These are phyloP conservation scores for Mycosphaerella arachidis DNA, from an alignment of 2,329 filamentous ascomycete genomes.

Conservation along the genomic window DNA sequence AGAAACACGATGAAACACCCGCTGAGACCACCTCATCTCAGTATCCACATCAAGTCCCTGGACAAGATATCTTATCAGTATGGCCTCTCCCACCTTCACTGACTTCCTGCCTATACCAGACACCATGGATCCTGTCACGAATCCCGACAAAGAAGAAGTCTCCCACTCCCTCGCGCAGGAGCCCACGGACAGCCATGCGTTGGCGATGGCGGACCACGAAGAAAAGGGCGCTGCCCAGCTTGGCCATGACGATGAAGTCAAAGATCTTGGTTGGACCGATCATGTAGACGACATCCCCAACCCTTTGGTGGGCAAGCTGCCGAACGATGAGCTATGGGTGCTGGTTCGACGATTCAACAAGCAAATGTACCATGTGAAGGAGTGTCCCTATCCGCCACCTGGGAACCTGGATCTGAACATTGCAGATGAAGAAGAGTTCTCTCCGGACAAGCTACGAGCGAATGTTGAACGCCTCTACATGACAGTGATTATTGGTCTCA, in stretches of 20 bases:
- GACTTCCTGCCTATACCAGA: conserved; percentile 35
- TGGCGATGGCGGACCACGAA: conserved; percentile 45
- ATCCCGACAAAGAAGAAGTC: conserved; percentile 30
- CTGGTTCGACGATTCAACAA: conserved; percentile 71
- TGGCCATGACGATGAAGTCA: conserved; percentile 50
- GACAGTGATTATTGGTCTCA: conserved; percentile 65
- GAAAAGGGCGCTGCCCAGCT: conserved; percentile 44
- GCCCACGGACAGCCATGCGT: conserved; percentile 45
- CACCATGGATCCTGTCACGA: conserved; percentile 26
- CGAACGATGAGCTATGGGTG: conserved; percentile 70
- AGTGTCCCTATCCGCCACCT: conserved; percentile 55
- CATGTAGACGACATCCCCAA: conserved; percentile 51
- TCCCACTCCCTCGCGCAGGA: conserved; percentile 36
- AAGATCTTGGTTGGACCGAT: conserved; percentile 67
- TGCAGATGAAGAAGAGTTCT: conserved; percentile 78
- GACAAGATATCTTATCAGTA: background rate
- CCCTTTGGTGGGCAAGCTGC: conserved; percentile 62
- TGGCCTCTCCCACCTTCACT: conserved; percentile 2
- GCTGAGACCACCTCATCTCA: background rate
- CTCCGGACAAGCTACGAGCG: conserved; percentile 73
- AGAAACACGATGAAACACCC: background rate
- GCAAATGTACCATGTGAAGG: conserved; percentile 69
- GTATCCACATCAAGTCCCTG: background rate
- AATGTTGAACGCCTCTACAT: conserved; percentile 79
- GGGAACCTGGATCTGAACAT: conserved; percentile 75